Evolutionary conservation across 129 eudicot species (phyloP).

Genomic region (Ambrosia artemisiifolia): DNA sequence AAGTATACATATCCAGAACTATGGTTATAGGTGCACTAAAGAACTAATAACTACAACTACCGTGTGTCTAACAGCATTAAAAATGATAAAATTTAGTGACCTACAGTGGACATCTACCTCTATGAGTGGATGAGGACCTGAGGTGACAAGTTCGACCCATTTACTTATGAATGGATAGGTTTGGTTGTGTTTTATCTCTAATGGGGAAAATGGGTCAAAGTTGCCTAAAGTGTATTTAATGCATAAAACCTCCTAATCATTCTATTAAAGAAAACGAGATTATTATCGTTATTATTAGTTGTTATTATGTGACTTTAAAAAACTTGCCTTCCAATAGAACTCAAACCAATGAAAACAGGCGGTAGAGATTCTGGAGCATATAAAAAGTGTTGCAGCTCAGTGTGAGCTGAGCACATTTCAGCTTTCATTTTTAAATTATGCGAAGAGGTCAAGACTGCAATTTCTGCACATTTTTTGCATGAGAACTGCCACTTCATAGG

Average conservation of each 20-base stretch:
- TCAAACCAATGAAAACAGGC: conserved; percentile 76
- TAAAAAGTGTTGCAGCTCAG: conserved; percentile 50
- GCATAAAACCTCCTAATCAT: not conserved
- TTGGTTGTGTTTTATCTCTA: not conserved
- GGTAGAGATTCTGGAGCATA: conserved; percentile 41
- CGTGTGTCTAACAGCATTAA: not conserved
- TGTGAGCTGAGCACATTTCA: conserved; percentile 59
- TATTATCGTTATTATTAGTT: not conserved
- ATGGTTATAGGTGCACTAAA: not conserved
- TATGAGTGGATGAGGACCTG: not conserved
- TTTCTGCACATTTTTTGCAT: conserved; percentile 58
- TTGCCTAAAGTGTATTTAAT: too few relatives aligned
- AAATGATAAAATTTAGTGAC: not conserved
- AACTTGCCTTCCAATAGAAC: conserved; percentile 87
- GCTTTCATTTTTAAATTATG: conserved; percentile 28
- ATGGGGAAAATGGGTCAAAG: not conserved
- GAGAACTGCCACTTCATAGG: conserved; percentile 90
- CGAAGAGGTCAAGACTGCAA: conserved; percentile 43
- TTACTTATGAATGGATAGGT: not conserved
- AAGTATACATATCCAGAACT: not conserved
- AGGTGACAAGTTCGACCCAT: not conserved
- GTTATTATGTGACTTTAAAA: conserved; percentile 2
- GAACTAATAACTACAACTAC: not conserved
- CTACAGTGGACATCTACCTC: not conserved
- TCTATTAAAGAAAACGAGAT: not conserved